Evolutionary conservation across 441 rosid species (phyloP).

Genomic region (Erodium chrysanthum): DNA sequence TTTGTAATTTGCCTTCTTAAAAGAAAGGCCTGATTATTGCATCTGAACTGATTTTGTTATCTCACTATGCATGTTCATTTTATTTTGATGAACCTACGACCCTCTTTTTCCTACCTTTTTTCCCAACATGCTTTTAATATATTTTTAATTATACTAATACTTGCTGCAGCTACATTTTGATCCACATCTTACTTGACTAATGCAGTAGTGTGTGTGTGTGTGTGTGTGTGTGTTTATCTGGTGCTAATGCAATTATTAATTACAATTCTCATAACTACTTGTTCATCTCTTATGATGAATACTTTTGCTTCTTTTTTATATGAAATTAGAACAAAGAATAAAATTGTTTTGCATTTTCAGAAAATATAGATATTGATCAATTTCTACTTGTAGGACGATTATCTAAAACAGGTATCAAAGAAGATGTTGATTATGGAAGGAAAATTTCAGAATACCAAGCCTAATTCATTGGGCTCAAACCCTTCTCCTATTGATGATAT

Average conservation of each 20-base stretch:
- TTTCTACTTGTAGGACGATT: background rate
- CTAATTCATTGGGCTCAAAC: background rate
- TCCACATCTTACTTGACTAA: background rate
- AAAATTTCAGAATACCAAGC: background rate
- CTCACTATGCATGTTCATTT: background rate
- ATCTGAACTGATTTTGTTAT: background rate
- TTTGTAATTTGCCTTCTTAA: background rate
- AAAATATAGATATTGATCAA: background rate
- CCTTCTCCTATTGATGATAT: background rate
- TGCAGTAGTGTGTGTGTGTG: background rate
- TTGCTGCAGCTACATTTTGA: background rate
- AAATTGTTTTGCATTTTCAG: background rate
- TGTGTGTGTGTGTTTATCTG: background rate
- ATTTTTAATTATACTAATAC: background rate
- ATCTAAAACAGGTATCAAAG: slow-evolving; percentile 1
- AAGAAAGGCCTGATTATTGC: background rate
- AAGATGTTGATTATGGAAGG: background rate
- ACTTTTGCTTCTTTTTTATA: background rate
- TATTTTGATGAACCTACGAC: background rate
- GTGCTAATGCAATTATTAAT: background rate
- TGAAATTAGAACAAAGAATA: background rate
- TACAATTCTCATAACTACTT: background rate
- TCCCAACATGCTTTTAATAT: background rate
- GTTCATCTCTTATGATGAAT: background rate
- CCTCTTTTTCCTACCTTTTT: background rate